Evolutionary conservation across 1,284 basidiomycete genomes (phyloP).

Genomic region (Apiotrichum veenhuisii): DNA sequence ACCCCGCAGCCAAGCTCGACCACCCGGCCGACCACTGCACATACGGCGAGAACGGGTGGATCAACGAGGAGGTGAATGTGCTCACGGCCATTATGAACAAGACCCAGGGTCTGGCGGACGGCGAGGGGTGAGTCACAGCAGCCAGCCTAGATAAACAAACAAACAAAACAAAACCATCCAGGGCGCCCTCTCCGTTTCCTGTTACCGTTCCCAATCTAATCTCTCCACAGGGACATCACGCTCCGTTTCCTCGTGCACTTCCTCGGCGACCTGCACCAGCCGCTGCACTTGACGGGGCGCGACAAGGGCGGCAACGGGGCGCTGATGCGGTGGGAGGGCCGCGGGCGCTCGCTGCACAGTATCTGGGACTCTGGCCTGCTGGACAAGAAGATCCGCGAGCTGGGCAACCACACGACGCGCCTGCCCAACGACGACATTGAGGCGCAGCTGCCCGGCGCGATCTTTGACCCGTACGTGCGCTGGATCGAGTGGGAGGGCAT

Average conservation of each 20-base stretch:
- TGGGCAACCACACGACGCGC: conserved; percentile 69
- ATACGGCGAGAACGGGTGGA: conserved; percentile 77
- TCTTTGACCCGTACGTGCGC: conserved; percentile 84
- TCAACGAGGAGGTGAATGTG: conserved; percentile 63
- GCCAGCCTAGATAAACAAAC: not conserved
- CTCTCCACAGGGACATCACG: conserved; percentile 55
- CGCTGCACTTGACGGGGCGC: conserved; percentile 79
- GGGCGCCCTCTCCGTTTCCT: too few species aligned
- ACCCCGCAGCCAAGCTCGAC: conserved; percentile 53
- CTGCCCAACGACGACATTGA: conserved; percentile 66
- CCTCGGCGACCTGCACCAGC: conserved; percentile 85
- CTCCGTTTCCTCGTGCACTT: conserved; percentile 88
- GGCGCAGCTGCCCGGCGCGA: conserved; percentile 65
- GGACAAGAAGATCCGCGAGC: conserved; percentile 69
- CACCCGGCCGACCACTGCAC: conserved; percentile 68
- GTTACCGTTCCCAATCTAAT: too few species aligned
- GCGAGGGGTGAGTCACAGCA: conserved; percentile 31
- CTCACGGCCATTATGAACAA: conserved; percentile 70
- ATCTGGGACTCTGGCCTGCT: conserved; percentile 82
- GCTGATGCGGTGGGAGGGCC: conserved; percentile 65
- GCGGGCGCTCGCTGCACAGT: conserved; percentile 65
- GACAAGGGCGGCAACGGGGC: conserved; percentile 76
- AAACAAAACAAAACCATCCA: too few species aligned
- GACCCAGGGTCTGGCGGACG: conserved; percentile 52
- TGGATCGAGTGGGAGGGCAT: conserved; percentile 81